A percentile compares a stretch with the other conserved stretches of the same genome.
Evolutionary conservation across 164 flowering plant genomes (phyloP).

Genomic region (Taxillus chinensis): DNA sequence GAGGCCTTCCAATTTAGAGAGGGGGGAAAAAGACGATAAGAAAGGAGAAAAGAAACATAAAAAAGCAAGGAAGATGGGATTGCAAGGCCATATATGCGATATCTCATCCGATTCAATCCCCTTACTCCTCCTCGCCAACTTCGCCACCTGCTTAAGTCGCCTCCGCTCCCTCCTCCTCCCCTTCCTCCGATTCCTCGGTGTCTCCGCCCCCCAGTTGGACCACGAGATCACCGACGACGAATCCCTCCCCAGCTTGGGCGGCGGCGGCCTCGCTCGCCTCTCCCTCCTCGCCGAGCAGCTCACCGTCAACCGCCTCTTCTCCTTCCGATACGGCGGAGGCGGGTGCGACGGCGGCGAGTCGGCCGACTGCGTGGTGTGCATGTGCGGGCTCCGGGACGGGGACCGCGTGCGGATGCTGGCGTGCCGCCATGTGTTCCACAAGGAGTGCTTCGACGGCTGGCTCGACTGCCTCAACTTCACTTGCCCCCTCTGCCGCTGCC

Average conservation of each 20-base stretch:
- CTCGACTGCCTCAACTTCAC: slow-evolving; percentile 42
- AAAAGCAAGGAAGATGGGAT: slow-evolving; percentile 36
- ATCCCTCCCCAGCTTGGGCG: slow-evolving; percentile 7
- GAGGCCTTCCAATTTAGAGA: too few relatives aligned
- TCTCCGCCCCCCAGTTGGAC: not conserved
- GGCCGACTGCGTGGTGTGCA: slow-evolving; percentile 54
- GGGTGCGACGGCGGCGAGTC: slow-evolving; percentile 9
- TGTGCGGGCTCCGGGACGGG: slow-evolving; percentile 39
- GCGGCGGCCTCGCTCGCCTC: slow-evolving; percentile 36
- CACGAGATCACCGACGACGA: slow-evolving; percentile 6
- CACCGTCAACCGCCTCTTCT: slow-evolving; percentile 24
- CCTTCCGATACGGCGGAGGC: slow-evolving; percentile 14
- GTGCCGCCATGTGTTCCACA: slow-evolving; percentile 73
- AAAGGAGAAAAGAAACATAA: not conserved
- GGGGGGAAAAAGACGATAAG: not conserved
- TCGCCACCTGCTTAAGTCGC: slow-evolving; percentile 37
- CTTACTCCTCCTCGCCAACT: slow-evolving; percentile 30
- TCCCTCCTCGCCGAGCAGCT: slow-evolving; percentile 45
- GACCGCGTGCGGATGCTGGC: slow-evolving; percentile 47
- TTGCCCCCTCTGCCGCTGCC: slow-evolving; percentile 73
- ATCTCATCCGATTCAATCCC: slow-evolving; percentile 63
- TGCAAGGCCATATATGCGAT: slow-evolving; percentile 51
- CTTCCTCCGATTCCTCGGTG: slow-evolving; percentile 18
- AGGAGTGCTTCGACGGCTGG: slow-evolving; percentile 71
- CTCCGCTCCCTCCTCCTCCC: slow-evolving; percentile 23